A percentile compares a stretch with the other conserved stretches of the same genome.
Evolutionary conservation across 257 asterid genomes (phyloP).

Genomic region (Solanum gandarillasii): DNA sequence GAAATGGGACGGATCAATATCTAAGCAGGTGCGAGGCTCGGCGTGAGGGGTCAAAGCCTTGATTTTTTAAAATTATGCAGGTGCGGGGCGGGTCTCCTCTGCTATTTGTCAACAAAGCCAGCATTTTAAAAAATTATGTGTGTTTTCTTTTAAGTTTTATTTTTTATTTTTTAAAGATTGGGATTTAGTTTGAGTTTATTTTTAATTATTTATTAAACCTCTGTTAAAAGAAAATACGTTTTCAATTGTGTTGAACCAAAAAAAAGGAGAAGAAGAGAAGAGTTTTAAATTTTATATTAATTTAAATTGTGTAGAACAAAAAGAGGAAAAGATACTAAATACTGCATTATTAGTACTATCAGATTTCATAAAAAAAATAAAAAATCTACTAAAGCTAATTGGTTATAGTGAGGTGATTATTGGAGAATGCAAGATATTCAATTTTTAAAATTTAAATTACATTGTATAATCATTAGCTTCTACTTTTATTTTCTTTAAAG

Average conservation of each 20-base stretch:
- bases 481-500: neutral
- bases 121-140: no score
- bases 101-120: no score
- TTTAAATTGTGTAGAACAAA: neutral
- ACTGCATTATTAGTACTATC: neutral
- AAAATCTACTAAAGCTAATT: neutral
- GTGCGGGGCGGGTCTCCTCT: no score
- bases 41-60: no score
- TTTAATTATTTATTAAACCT: no score
- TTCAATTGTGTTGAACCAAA: neutral
- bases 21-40: no score
- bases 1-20: no score
- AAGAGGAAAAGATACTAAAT: neutral
- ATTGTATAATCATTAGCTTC: neutral
- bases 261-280: neutral
- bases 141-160: no score
- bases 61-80: no score
- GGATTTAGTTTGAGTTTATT: no score
- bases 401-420: neutral
- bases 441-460: neutral
- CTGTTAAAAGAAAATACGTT: constrained; percentile 5
- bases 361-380: neutral
- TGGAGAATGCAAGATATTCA: neutral
- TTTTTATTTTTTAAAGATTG: no score
- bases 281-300: no score